Percentiles rank a stretch among this genome's conserved stretches.
These are phyloP conservation scores for Adansonia gregorii DNA, from an alignment of 441 rosid genomes.

Conservation along the genomic window DNA sequence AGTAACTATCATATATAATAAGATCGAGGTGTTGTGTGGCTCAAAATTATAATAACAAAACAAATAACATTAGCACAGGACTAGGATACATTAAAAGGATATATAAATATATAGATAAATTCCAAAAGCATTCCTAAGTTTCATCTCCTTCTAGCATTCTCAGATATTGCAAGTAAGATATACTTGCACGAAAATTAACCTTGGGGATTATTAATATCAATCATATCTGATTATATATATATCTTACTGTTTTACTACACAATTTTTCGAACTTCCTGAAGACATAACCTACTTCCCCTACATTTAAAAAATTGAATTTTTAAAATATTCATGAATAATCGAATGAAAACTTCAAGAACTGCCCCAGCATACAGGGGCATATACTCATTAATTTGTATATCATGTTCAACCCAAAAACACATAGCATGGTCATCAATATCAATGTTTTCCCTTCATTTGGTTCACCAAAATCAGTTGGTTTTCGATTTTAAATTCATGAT, in stretches of 20 bases:
- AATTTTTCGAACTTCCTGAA: neutral
- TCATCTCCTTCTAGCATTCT: neutral
- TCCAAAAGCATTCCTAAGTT: neutral
- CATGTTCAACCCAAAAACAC: neutral
- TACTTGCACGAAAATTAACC: conserved; percentile 9
- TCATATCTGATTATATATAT: neutral
- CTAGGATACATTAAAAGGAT: neutral
- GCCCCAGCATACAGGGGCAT: neutral
- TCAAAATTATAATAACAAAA: no score
- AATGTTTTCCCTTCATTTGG: neutral
- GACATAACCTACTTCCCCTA: neutral
- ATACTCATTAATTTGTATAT: neutral
- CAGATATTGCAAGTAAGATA: no score
- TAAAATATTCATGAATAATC: neutral
- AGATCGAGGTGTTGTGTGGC: no score
- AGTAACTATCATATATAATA: no score
- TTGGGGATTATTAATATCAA: neutral
- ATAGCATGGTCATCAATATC: neutral
- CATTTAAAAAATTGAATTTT: neutral
- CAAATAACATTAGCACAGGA: no score
- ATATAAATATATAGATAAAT: neutral
- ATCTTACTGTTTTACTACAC: neutral
- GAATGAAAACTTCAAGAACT: neutral
- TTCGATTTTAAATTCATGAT: neutral
- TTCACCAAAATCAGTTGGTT: neutral